Conservation (phyloP, 2,329 filamentous ascomycete genomes). For the Ophiostoma populinum region DNA sequence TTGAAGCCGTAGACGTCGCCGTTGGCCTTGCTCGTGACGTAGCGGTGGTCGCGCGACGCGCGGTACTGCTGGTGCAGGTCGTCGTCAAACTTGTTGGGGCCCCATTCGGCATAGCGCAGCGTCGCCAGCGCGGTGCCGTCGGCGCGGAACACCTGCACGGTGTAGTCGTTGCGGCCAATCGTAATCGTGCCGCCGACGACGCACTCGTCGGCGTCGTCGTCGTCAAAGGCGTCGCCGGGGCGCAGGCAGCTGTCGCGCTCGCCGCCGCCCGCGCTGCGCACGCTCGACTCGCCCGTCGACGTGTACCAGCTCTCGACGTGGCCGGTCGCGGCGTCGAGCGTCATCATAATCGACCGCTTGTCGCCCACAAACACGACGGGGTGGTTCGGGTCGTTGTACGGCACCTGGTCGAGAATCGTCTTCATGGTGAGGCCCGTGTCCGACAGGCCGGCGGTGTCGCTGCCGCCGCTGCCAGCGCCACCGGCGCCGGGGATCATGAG, state of each 20-base stretch:
- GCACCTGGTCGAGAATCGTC: conserved; percentile 65
- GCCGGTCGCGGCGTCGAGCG: conserved; percentile 73
- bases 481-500: conserved; percentile 57
- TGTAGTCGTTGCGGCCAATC: conserved; percentile 78
- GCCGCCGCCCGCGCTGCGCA: conserved; percentile 34
- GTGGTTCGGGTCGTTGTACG: conserved; percentile 57
- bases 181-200: conserved; percentile 65
- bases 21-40: conserved; percentile 75
- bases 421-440: conserved; percentile 63
- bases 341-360: conserved; percentile 80
- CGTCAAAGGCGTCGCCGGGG: conserved; percentile 37
- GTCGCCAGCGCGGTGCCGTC: conserved; percentile 68
- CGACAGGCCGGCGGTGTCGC: conserved; percentile 28
- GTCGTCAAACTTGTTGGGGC: conserved; percentile 74
- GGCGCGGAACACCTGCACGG: conserved; percentile 58
- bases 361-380: conserved; percentile 78
- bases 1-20: conserved; percentile 72
- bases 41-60: conserved; percentile 65
- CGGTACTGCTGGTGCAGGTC: conserved; percentile 76
- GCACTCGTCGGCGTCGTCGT: conserved; percentile 49
- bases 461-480: no score
- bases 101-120: conserved; percentile 87
- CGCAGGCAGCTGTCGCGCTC: conserved; percentile 51
- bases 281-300: conserved; percentile 47
- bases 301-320: conserved; percentile 72